Evolutionary conservation across 257 asterid species (phyloP).

Genomic region (Ilex asprella): DNA sequence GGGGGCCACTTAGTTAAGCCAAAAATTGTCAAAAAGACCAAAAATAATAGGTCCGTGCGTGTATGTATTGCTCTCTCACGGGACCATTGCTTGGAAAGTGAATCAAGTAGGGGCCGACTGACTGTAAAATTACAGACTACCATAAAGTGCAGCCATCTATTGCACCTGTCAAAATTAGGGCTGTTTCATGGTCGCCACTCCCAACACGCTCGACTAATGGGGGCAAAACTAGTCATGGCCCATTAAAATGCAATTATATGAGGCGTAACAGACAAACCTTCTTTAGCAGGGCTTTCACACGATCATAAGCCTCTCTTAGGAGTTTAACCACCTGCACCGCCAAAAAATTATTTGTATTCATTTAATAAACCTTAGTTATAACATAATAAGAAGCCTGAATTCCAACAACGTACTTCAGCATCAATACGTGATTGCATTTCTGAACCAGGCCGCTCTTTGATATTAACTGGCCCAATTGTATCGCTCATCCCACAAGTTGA

Average conservation of each 20-base stretch:
- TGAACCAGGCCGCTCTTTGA: slow-evolving; percentile 88
- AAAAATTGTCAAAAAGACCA: background rate
- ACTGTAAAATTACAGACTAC: background rate
- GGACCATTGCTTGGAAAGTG: background rate
- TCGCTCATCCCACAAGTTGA: slow-evolving; percentile 93
- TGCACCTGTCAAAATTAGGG: background rate
- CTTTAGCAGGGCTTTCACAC: slow-evolving; percentile 78
- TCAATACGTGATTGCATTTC: slow-evolving; percentile 92
- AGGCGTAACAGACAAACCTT: slow-evolving; percentile 43
- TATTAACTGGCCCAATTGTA: slow-evolving; percentile 87
- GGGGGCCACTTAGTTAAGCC: too few relatives aligned
- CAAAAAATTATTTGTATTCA: slow-evolving; percentile 4
- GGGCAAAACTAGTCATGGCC: too few relatives aligned
- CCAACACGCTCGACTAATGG: background rate
- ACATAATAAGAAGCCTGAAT: slow-evolving; percentile 4
- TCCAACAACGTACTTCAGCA: slow-evolving; percentile 62
- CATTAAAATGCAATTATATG: background rate
- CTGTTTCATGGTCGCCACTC: background rate
- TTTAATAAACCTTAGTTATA: background rate
- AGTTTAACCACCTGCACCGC: slow-evolving; percentile 71
- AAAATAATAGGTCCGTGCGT: background rate
- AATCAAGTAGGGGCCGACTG: background rate
- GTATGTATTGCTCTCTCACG: background rate
- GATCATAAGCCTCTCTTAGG: slow-evolving; percentile 82
- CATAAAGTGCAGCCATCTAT: too few relatives aligned